phyloP scores from a whole-genome alignment of 352 stramenopile species.

The Pythium phragmitis region DNA sequence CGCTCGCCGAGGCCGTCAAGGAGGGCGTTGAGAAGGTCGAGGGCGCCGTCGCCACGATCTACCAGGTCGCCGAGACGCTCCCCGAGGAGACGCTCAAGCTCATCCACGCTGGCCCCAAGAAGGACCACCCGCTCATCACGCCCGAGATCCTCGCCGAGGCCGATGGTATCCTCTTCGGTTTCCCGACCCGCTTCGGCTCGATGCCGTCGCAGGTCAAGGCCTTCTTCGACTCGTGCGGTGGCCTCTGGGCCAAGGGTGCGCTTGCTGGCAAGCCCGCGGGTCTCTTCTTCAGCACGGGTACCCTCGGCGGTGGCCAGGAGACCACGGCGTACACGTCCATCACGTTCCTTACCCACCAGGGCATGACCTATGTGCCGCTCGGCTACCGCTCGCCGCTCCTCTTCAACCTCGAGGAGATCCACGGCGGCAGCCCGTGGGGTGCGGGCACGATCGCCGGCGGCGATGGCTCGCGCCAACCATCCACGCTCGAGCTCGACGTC shows the following conservation, averaged over 20 bases:
- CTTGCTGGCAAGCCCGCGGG: conserved; percentile 87
- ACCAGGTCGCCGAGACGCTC: conserved; percentile 73
- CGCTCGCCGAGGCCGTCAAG: conserved; percentile 59
- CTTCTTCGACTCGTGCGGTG: conserved; percentile 87
- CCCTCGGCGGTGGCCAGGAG: conserved; percentile 85
- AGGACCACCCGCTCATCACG: conserved; percentile 53
- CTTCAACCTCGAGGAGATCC: conserved; percentile 79
- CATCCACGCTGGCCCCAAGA: conserved; percentile 70
- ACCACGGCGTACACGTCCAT: conserved; percentile 81
- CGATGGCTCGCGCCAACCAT: conserved; percentile 81
- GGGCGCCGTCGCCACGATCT: conserved; percentile 52
- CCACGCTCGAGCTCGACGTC: conserved; percentile 76
- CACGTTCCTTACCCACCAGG: conserved; percentile 89
- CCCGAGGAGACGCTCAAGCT: conserved; percentile 61
- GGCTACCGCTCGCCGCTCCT: conserved; percentile 63
- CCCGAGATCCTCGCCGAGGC: conserved; percentile 49
- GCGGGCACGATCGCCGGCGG: conserved; percentile 77
- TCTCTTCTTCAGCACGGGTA: conserved; percentile 87
- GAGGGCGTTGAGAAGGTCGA: conserved; percentile 56
- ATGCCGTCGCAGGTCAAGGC: conserved; percentile 87
- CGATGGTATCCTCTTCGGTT: conserved; percentile 85
- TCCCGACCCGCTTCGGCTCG: conserved; percentile 83
- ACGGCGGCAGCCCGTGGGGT: conserved; percentile 80
- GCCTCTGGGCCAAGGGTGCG: conserved; percentile 77
- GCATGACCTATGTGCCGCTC: conserved; percentile 90